Base-by-base conservation (phyloP, 2,329 filamentous ascomycete genomes). In the Nemania sp. region DNA sequence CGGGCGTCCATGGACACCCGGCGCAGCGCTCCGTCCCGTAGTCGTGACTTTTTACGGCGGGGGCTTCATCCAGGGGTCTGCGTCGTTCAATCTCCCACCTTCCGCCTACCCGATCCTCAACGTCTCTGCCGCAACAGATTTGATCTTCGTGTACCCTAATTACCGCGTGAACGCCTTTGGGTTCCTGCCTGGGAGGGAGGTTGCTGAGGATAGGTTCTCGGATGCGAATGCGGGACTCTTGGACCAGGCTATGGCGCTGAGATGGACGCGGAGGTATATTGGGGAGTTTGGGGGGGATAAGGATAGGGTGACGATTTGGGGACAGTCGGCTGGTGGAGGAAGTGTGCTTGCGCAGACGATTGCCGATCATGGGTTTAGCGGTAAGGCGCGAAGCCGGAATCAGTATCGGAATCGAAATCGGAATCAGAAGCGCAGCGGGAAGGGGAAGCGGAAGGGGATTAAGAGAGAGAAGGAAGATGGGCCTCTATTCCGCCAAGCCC, bases 1-100 rank as follows among this genome's bases (percentile, higher is more conserved):
- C 68, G 77, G 80, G 4, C 76, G 82, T 0, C 83, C 82, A 3
- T 86, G 82, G 81, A 70, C 65, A 0, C 19, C 49, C 1, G 64
- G 65, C 1, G 64, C 73, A n/a, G 67, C 77, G 1, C 73, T 77
- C 3, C 73, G 80, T 2, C 83, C 83, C 0, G 82, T 86, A 0
- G 74, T 86, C 0, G 76, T 86, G 3, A 77, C 77, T 3, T 85
- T 83, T 64, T 84, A 82, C 63, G 83, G 83, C 47, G 83, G 83
- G 11, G 84, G 75, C 2, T 86, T 82, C 69, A 80, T 86, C 45
- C 71, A 81, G 64, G 84, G 83, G 6, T 75, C 74, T 24, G 83
- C 80, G 0, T 76, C 71, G 31, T 82, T 85, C 62, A 68, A 65
- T 6, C 72, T 85, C 6, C 82, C 82, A 3, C 82, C 83, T 2